phyloP scores from a whole-genome alignment of 352 stramenopile species.

The Peronospora tabacina region DNA sequence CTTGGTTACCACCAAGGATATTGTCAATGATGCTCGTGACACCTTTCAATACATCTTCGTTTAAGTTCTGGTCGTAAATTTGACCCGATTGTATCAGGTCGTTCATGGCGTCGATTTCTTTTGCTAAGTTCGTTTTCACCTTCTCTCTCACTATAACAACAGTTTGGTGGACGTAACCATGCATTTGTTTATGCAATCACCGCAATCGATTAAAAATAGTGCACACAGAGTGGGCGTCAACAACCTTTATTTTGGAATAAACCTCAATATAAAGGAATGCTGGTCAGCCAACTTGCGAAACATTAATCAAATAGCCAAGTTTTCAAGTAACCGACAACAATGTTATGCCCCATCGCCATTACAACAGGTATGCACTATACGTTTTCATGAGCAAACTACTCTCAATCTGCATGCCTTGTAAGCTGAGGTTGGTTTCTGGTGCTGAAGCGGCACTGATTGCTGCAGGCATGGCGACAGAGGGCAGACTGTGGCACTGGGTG shows the following conservation, averaged over 20 bases:
- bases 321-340: slow-evolving; percentile 16
- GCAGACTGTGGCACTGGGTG: slow-evolving; percentile 64
- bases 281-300: too few species aligned
- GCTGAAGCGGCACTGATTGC: slow-evolving; percentile 41
- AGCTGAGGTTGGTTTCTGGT: slow-evolving; percentile 13
- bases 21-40: slow-evolving; percentile 11
- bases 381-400: background rate
- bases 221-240: too few species aligned
- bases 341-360: slow-evolving; percentile 28
- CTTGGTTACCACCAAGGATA: slow-evolving; percentile 4
- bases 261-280: too few species aligned
- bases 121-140: too few species aligned
- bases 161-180: too few species aligned
- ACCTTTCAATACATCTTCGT: slow-evolving; percentile 6
- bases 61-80: slow-evolving; percentile 27
- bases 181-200: too few species aligned
- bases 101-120: slow-evolving; percentile 28
- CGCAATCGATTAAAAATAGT: too few species aligned
- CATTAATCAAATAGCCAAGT: too few species aligned
- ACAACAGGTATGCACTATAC: slow-evolving; percentile 22
- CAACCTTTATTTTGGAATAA: too few species aligned
- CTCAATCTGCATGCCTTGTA: background rate
- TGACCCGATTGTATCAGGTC: slow-evolving; percentile 23
- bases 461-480: slow-evolving; percentile 49
- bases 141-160: too few species aligned